These are phyloP conservation scores for Lichtheimia ramosa DNA, from an alignment of 371 early-diverging fungal species.

Conservation along the genomic window DNA sequence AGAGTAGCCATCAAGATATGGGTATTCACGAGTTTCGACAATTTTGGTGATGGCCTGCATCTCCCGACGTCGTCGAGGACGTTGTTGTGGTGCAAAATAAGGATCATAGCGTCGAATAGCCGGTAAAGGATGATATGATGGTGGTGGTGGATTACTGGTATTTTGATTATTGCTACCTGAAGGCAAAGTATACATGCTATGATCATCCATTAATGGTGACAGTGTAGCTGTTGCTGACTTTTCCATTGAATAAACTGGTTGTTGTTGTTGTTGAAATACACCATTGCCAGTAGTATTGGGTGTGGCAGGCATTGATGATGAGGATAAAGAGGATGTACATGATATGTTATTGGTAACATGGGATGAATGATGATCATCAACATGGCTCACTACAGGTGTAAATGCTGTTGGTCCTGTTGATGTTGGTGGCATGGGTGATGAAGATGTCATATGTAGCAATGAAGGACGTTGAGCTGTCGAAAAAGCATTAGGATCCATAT, in stretches of 20 bases:
- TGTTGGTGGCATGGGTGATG: too few species aligned
- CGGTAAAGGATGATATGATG: constrained; percentile 4
- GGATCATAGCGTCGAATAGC: constrained; percentile 16
- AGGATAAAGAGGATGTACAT: too few species aligned
- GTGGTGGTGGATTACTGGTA: background rate
- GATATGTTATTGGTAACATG: background rate
- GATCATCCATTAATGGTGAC: too few species aligned
- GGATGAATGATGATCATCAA: background rate
- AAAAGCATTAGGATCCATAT: too few species aligned
- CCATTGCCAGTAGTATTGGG: too few species aligned
- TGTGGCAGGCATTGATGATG: too few species aligned
- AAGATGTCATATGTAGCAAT: too few species aligned
- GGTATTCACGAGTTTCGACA: constrained; percentile 54
- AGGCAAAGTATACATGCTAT: background rate
- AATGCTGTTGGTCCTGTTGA: too few species aligned
- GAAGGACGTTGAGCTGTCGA: too few species aligned
- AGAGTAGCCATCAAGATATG: constrained; percentile 48
- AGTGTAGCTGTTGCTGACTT: too few species aligned
- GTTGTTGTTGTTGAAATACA: constrained; percentile 7
- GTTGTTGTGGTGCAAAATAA: constrained; percentile 16
- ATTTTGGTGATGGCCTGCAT: constrained; percentile 64
- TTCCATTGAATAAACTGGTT: background rate
- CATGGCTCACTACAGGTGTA: too few species aligned
- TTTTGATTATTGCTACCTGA: background rate
- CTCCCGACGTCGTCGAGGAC: constrained; percentile 59